Conservation (phyloP, 257 asterid genomes). For the Przewalskia tangutica region DNA sequence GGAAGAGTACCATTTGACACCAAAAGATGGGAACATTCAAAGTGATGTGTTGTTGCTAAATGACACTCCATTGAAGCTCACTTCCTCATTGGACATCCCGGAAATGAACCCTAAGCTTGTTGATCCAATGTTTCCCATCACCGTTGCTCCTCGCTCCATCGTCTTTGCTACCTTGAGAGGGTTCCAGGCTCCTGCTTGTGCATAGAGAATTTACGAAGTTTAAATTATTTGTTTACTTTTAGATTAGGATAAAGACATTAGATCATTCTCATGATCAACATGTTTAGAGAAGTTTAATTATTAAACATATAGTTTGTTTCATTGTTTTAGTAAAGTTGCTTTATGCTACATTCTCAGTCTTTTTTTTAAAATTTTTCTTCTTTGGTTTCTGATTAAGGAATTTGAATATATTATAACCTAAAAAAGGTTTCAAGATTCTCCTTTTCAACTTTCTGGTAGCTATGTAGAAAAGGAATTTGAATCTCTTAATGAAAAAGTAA, state of each 20-base stretch:
- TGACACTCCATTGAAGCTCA: conserved; percentile 54
- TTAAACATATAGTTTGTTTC: not conserved
- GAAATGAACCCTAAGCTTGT: conserved; percentile 36
- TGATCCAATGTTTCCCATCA: conserved; percentile 32
- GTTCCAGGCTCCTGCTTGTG: conserved; percentile 65
- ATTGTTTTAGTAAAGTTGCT: not conserved
- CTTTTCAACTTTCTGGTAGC: not conserved
- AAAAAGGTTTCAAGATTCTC: not conserved
- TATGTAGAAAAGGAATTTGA: not conserved
- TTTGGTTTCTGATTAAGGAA: not conserved
- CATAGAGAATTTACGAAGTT: conserved; percentile 1
- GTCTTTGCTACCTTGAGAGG: conserved; percentile 51
- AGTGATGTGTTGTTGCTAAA: conserved; percentile 59
- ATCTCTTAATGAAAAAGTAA: not conserved
- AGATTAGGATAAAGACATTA: not conserved
- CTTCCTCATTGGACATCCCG: conserved; percentile 47
- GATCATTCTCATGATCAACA: not conserved
- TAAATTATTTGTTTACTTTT: not conserved
- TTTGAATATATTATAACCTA: not conserved
- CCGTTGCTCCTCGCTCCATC: conserved; percentile 43
- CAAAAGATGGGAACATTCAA: conserved; percentile 51
- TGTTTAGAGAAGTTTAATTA: not conserved
- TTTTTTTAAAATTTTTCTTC: not conserved
- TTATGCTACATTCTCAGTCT: not conserved
- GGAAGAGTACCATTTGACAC: conserved; percentile 76